Evolutionary conservation across 31 red algal species (phyloP), one percentile per base, ranked within the genome.

Genomic region (Asparagopsis taxiformis): DNA sequence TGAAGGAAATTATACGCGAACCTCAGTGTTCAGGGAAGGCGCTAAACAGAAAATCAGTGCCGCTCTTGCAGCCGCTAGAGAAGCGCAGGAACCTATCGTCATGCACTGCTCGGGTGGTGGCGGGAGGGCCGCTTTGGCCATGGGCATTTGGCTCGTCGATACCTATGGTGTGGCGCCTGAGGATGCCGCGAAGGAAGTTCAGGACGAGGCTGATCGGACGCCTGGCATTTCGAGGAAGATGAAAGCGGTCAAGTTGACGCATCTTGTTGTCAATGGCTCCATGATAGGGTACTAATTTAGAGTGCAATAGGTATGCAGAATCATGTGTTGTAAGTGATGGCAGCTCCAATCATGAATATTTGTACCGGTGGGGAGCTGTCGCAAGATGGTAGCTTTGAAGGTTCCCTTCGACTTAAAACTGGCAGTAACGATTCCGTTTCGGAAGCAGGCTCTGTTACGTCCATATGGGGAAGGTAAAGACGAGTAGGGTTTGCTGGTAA

Each of bases 91-190:
- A 37, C 36, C 78, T 10, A 83, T 83, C 41, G 78, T 71, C 10
- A 83, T 83, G 13, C 78, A 83, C 31, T 83, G 78, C 54, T 83
- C 78, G 15, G 78, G 78, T 36, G 78, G 78, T 17, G 78, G 65
- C 38, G 78, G 78, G 17, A 65, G 78, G 11, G 66, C 78, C 20
- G 65, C 67, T 35, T 31, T 83, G 20, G 78, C 52, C 19, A 83
- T 83, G 78, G 38, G 64, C 30, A 17, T 83, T 34, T 83, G 78
- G 78, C 22, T 83, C 36, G 66, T 61, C 1, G 64, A 83, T 50
- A 52, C 50, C 13, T 72, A 83, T 31, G 66, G 66, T 22, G 4
- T 83, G 34, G 66, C 78, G 3, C 78, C 78, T 31, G 63, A 59
- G 32, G 78, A 83, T 70, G 78, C 64, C 26, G 53, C 49, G 4